These are phyloP conservation scores for Sphaerosporella brunnea DNA, from an alignment of 495 filamentous ascomycete species.

Conservation along the genomic window DNA sequence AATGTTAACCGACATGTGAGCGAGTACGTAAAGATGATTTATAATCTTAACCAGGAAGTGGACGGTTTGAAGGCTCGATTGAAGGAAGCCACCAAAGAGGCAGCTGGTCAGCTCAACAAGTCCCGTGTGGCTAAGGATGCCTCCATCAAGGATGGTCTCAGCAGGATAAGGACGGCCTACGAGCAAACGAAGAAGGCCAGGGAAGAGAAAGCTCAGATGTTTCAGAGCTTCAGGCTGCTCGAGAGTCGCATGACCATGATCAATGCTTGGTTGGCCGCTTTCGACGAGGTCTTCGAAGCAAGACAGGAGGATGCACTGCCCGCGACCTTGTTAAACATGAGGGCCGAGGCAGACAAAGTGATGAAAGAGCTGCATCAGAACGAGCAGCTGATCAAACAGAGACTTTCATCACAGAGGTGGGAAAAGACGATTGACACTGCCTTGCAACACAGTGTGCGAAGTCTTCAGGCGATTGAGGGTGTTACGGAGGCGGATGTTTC, in stretches of 20 bases:
- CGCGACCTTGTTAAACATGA: conserved; percentile 50
- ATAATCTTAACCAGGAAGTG: conserved; percentile 23
- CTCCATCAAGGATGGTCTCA: conserved; percentile 63
- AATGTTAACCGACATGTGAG: conserved; percentile 99
- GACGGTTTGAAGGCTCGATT: conserved; percentile 79
- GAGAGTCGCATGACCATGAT: conserved; percentile 70
- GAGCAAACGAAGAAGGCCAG: conserved; percentile 65
- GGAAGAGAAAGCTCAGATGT: conserved; percentile 55
- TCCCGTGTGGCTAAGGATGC: conserved; percentile 65
- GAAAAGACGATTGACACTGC: conserved; percentile 70
- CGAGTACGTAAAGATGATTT: conserved; percentile 26
- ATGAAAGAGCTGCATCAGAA: conserved; percentile 74
- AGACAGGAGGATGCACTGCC: conserved; percentile 51
- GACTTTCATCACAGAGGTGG: conserved; percentile 62
- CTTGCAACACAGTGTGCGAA: conserved; percentile 63
- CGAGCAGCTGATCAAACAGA: conserved; percentile 75
- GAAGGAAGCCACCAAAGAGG: conserved; percentile 70
- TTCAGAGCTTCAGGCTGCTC: conserved; percentile 70
- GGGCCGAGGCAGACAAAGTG: conserved; percentile 74
- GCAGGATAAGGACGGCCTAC: conserved; percentile 63
- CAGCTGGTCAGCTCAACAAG: conserved; percentile 79
- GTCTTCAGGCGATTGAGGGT: conserved; percentile 57
- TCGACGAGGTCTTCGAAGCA: conserved; percentile 61
- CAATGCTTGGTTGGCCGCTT: conserved; percentile 80
- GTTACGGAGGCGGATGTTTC: conserved; percentile 51